A percentile compares a stretch with the other conserved stretches of the same genome.
Conservation (phyloP, 345 rosid genomes). For the Arabidopsis thaliana region DNA sequence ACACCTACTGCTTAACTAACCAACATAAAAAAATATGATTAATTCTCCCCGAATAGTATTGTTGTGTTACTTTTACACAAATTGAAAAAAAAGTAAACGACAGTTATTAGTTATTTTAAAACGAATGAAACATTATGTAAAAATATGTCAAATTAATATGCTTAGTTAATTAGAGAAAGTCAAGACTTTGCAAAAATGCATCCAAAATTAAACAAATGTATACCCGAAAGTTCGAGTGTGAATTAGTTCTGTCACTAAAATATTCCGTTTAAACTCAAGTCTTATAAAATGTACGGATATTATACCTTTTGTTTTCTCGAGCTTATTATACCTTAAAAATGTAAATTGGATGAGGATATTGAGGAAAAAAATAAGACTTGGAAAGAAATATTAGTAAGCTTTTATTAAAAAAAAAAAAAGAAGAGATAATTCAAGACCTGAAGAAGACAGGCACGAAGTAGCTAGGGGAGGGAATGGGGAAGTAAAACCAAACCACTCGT, state of each 20-base stretch:
- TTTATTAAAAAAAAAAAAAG: too few species aligned
- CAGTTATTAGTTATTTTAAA: neutral
- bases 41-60: neutral
- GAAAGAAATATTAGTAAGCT: neutral
- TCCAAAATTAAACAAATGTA: neutral
- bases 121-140: too few species aligned
- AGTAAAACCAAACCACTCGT: constrained; percentile 40
- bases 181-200: neutral
- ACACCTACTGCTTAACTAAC: constrained; percentile 31
- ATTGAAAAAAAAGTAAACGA: neutral
- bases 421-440: neutral
- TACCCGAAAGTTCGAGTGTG: neutral
- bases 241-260: neutral
- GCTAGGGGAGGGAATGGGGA: neutral
- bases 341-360: neutral
- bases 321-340: neutral
- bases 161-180: constrained; percentile 3
- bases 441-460: neutral
- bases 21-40: neutral
- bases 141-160: neutral
- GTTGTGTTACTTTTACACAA: neutral
- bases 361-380: neutral
- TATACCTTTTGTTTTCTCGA: neutral
- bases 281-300: constrained; percentile 19
- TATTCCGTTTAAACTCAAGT: neutral